phyloP scores from a whole-genome alignment of 345 rosid species.

The Brassica napus region DNA sequence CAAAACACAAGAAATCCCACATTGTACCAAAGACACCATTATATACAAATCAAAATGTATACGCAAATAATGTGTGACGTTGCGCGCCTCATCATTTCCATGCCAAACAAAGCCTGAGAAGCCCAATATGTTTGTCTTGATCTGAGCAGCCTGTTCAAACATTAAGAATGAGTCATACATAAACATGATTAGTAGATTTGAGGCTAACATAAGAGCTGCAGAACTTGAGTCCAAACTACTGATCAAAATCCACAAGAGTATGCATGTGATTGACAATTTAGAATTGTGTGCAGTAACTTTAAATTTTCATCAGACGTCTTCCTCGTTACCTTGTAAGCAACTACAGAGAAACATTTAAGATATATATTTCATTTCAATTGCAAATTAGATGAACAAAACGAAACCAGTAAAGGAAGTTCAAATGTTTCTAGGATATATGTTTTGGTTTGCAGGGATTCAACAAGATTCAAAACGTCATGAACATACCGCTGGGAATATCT shows the following conservation, averaged over 20 bases:
- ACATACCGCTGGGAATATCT: slow-evolving; percentile 92
- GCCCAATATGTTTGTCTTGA: slow-evolving; percentile 75
- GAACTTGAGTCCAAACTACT: not conserved
- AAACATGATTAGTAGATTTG: not conserved
- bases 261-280: slow-evolving; percentile 20
- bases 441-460: not conserved
- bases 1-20: not conserved
- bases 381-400: slow-evolving; percentile 5
- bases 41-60: not conserved
- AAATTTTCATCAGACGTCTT: slow-evolving; percentile 76
- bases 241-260: not conserved
- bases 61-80: slow-evolving; percentile 2
- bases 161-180: slow-evolving; percentile 37
- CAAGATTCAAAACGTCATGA: not conserved
- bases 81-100: slow-evolving; percentile 70
- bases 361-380: not conserved
- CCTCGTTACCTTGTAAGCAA: slow-evolving; percentile 79
- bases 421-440: not conserved
- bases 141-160: slow-evolving; percentile 71
- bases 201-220: slow-evolving; percentile 14
- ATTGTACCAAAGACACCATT: slow-evolving; percentile 15
- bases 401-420: not conserved
- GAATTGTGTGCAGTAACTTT: slow-evolving; percentile 71
- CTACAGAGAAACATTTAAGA: slow-evolving; percentile 39
- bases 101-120: slow-evolving; percentile 98